Base-by-base conservation (phyloP, 305 asterid genomes). In the Fraxinus paxiana region DNA sequence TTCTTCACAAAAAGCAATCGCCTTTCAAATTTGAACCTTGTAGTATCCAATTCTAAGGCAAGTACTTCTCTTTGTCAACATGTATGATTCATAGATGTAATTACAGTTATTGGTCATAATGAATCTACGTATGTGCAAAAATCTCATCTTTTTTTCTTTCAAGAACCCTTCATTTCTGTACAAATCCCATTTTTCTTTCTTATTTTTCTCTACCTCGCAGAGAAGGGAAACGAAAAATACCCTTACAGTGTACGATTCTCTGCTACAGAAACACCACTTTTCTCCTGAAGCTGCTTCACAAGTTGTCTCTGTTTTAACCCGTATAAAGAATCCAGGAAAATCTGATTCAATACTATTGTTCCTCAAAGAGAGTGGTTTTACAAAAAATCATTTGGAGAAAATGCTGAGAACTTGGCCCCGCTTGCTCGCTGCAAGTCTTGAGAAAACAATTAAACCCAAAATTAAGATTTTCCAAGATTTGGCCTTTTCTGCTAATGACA, bases 391-490 rank as follows among this genome's bases (percentile, higher is more conserved):
- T 6, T 63, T 88, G 83, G 89, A 74, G 77, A 88, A 9, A 81
- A 30, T 84, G 34, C 3, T 86, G 73, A 86, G 17, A 7, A 75
- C 34, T 0, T 22, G 0, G 38, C 88, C 91, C 41, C 0, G 2
- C 0, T 18, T 87, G 35, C 69, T 87, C 33, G 18, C 80, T 0
- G 56, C 80, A 1, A 35, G 79, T 70, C 75, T 81, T 8, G 88
- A 86, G 26, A 80, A 38, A 1, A 74, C 83, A 26, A 48, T 88
- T 48, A 81, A 84, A 81, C 91, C 89, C 46, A 89, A 86, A 82
- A 35, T 88, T 30, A 59, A 83, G 80, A 59, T 71, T 79, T 81
- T 88, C 22, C 86, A 84, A 34, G 86, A 86, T 18, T 18, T 83
- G 5, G 89, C 88, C 51, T n/a, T 89, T 77, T 76, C 87, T 18